Evolutionary conservation across 257 asterid species (phyloP).

Genomic region (Anisodus acutangulus): DNA sequence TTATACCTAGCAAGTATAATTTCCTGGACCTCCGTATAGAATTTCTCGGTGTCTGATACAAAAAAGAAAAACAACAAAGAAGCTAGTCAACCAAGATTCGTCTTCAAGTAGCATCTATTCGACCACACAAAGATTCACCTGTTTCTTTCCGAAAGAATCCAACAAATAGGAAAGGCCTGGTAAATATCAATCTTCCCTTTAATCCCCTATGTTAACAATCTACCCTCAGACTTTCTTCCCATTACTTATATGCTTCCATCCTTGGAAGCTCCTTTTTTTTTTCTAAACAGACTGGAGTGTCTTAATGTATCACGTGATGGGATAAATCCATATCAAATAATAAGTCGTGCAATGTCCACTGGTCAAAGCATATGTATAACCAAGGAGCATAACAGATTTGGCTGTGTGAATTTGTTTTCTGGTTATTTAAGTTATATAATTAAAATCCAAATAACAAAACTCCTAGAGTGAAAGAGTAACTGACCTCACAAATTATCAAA

Average conservation of each 20-base stretch:
- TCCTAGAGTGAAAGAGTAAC: neutral
- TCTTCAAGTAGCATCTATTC: constrained; percentile 13
- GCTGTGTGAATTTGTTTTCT: neutral
- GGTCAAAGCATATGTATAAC: constrained; percentile 17
- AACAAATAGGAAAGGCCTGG: neutral
- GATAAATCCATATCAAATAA: neutral
- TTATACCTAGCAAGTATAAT: constrained; percentile 77
- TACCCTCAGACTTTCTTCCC: neutral
- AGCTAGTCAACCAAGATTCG: constrained; percentile 19
- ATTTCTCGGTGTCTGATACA: constrained; percentile 85
- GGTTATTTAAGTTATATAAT: constrained; percentile 23
- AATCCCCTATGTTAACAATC: constrained; percentile 21
- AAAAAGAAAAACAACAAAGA: constrained; percentile 15
- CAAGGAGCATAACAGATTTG: neutral
- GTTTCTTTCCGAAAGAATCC: neutral
- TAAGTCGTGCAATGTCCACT: neutral
- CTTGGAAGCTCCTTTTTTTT: constrained; percentile 7
- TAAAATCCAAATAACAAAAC: neutral
- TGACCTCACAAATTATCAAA: constrained; percentile 14
- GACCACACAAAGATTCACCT: neutral
- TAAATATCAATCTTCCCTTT: constrained; percentile 17
- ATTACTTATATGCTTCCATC: neutral
- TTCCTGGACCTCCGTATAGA: constrained; percentile 94
- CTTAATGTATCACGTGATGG: constrained; percentile 8
- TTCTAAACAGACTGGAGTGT: constrained; percentile 19